Percentiles rank a stretch among this genome's conserved stretches.
phyloP scores from a whole-genome alignment of 2,329 filamentous ascomycete species.

The Exophiala spinifera region DNA sequence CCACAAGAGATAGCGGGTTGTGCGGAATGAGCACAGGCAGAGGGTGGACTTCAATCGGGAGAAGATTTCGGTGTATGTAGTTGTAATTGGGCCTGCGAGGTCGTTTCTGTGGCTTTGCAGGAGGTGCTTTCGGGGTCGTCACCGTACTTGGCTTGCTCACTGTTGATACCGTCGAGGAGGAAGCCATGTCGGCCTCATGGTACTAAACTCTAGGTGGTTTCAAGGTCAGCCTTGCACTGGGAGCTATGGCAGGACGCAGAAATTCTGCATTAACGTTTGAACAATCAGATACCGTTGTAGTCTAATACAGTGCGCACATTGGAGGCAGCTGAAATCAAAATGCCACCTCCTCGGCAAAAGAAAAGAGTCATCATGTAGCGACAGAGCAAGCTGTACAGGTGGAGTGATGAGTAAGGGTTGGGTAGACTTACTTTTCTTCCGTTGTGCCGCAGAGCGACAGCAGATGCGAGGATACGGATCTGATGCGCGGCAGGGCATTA shows the following conservation, averaged over 20 bases:
- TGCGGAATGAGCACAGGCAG: conserved; percentile 85
- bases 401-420: conserved; percentile 20
- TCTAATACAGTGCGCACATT: conserved; percentile 65
- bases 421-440: conserved; percentile 25
- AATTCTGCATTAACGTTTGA: not conserved
- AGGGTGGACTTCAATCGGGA: conserved; percentile 77
- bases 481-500: not conserved
- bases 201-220: conserved; percentile 26
- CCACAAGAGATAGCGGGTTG: conserved; percentile 84
- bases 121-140: conserved; percentile 1
- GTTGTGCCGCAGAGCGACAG: conserved; percentile 12
- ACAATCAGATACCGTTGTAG: conserved; percentile 94
- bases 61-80: conserved; percentile 76
- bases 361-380: conserved; percentile 47
- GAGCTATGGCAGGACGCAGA: conserved; percentile 5
- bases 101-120: conserved; percentile 22
- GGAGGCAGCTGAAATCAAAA: conserved; percentile 53
- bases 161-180: conserved; percentile 27
- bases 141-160: conserved; percentile 14
- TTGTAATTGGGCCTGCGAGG: conserved; percentile 56
- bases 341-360: conserved; percentile 46
- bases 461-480: conserved; percentile 2
- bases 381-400: conserved; percentile 21
- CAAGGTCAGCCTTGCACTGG: conserved; percentile 12
- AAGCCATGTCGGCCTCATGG: conserved; percentile 31